Percentiles rank a stretch among this genome's conserved stretches.
Conservation (phyloP, 1,284 basidiomycete species). For the Boletellus deceptivus region DNA sequence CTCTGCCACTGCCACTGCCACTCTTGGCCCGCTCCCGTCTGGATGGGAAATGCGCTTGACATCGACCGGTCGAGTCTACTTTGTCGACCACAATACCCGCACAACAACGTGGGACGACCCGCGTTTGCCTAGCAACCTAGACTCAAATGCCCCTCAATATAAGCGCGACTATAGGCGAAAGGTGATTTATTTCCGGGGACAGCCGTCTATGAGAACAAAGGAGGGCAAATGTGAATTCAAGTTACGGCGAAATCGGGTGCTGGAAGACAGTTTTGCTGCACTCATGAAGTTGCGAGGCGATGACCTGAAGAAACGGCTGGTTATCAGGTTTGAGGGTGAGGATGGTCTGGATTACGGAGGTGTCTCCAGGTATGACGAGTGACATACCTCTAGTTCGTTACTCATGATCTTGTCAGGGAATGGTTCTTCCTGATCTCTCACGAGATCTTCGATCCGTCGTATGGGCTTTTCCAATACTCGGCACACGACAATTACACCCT, state of each 20-base stretch:
- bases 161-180: slow-evolving; percentile 99
- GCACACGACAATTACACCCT: slow-evolving; percentile 99
- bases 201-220: slow-evolving; percentile 88
- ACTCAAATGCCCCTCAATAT: slow-evolving; percentile 97
- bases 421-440: slow-evolving; percentile 99
- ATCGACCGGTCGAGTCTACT: slow-evolving; percentile 70
- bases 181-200: slow-evolving; percentile 98
- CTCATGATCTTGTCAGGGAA: slow-evolving; percentile 58
- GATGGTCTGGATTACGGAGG: slow-evolving; percentile 99
- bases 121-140: slow-evolving; percentile 63
- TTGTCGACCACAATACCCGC: slow-evolving; percentile 76
- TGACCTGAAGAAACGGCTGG: slow-evolving; percentile 94
- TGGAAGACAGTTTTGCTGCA: slow-evolving; percentile 96
- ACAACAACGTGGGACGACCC: slow-evolving; percentile 82
- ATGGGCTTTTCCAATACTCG: slow-evolving; percentile 98
- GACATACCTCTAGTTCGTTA: neutral
- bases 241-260: slow-evolving; percentile 87
- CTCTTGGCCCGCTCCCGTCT: slow-evolving; percentile 92
- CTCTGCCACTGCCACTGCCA: slow-evolving; percentile 80
- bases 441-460: slow-evolving; percentile 99
- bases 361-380: slow-evolving; percentile 73
- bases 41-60: slow-evolving; percentile 86
- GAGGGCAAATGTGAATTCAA: slow-evolving; percentile 97
- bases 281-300: slow-evolving; percentile 94
- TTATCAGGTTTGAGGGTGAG: slow-evolving; percentile 99